Conservation (phyloP, 2,329 filamentous ascomycete species). For the Penicillium sp. region DNA sequence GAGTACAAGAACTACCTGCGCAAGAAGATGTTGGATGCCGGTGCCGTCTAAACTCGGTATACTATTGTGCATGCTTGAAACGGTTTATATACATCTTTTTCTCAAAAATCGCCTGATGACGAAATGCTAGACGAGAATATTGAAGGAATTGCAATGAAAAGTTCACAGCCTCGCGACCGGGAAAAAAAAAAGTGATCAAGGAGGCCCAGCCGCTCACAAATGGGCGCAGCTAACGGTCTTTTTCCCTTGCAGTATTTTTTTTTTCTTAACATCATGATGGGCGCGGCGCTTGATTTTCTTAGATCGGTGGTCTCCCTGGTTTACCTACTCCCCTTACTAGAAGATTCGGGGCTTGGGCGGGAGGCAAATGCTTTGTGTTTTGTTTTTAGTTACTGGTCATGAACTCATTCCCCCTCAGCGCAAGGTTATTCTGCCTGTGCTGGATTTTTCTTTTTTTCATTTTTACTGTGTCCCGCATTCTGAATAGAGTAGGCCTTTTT, state of each 20-base stretch:
- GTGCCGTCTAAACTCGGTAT: conserved; percentile 70
- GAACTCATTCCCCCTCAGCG: conserved; percentile 21
- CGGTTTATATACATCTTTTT: conserved; percentile 14
- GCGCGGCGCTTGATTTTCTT: conserved; percentile 7
- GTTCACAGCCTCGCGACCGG: conserved; percentile 13
- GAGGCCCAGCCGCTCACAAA: too few species aligned
- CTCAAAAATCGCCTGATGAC: conserved; percentile 30
- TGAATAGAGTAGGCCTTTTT: not conserved
- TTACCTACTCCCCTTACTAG: conserved; percentile 9
- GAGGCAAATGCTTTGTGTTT: conserved; percentile 13
- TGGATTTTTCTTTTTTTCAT: conserved; percentile 10
- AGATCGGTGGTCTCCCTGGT: conserved; percentile 10
- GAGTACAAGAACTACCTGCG: conserved; percentile 98
- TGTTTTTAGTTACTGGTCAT: conserved; percentile 22
- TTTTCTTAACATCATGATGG: conserved; percentile 2
- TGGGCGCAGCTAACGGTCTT: not conserved
- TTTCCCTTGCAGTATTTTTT: not conserved
- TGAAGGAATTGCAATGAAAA: conserved; percentile 32
- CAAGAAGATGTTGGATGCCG: conserved; percentile 95
- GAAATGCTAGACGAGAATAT: conserved; percentile 40
- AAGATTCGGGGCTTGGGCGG: conserved; percentile 5
- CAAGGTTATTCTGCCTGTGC: conserved; percentile 5
- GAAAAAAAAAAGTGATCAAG: not conserved
- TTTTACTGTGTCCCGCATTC: not conserved
- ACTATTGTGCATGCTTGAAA: conserved; percentile 1